Percentiles rank a stretch among this genome's conserved stretches.
Evolutionary conservation across 2,329 filamentous ascomycete species (phyloP).

Genomic region (Pseudogymnoascus sp.): DNA sequence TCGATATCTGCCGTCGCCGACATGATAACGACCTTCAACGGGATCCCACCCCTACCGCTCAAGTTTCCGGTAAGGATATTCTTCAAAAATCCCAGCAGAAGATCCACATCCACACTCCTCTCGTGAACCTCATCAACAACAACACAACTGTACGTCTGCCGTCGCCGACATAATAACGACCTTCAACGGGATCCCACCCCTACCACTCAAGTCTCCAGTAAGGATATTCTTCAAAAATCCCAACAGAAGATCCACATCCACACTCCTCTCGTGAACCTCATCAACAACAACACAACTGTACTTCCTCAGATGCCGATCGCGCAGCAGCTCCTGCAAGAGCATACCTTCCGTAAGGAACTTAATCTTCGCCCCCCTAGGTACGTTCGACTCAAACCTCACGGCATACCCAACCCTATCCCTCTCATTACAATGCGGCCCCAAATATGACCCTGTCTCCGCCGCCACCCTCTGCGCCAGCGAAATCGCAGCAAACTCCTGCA

Average conservation of each 20-base stretch:
- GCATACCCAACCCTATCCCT: conserved; percentile 72
- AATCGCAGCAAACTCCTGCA: conserved; percentile 93
- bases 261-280: conserved; percentile 91
- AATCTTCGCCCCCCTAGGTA: conserved; percentile 73
- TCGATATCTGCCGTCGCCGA: conserved; percentile 91
- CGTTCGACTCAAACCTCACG: conserved; percentile 84
- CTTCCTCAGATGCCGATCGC: conserved; percentile 70
- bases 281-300: conserved; percentile 92
- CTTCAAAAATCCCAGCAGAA: conserved; percentile 81
- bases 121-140: conserved; percentile 97
- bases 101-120: conserved; percentile 85
- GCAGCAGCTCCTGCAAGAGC: conserved; percentile 85
- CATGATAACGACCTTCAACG: conserved; percentile 89
- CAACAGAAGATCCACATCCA: conserved; percentile 85
- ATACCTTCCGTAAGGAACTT: conserved; percentile 97
- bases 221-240: conserved; percentile 81
- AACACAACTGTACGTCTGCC: too few relatives aligned
- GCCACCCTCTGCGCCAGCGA: conserved; percentile 83
- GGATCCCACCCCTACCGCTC: conserved; percentile 58
- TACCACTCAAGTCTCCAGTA: conserved; percentile 49
- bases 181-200: conserved; percentile 69
- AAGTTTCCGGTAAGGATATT: conserved; percentile 59
- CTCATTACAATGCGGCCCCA: conserved; percentile 45
- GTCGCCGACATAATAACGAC: conserved; percentile 97
- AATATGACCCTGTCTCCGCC: conserved; percentile 63